These are phyloP conservation scores for Neurospora sp. DNA, from an alignment of 495 filamentous ascomycete genomes.

Conservation along the genomic window DNA sequence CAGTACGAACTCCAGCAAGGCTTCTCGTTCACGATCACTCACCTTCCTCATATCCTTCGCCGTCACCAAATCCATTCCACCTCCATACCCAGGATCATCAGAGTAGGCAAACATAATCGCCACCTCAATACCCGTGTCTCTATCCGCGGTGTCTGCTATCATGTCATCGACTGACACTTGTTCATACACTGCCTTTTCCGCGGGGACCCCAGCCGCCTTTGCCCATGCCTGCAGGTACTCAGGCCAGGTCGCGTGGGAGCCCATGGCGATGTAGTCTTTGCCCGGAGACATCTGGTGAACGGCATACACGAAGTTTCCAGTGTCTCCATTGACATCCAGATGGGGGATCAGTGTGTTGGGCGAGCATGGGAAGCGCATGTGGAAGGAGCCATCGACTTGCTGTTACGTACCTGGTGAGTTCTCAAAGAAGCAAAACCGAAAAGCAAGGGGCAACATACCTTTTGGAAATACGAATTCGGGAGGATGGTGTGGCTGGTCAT, in stretches of 20 bases:
- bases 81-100: conserved; percentile 32
- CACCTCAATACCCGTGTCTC: conserved; percentile 25
- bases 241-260: conserved; percentile 24
- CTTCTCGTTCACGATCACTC: neutral
- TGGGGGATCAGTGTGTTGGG: conserved; percentile 25
- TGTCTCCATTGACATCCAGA: conserved; percentile 29
- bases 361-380: conserved; percentile 30
- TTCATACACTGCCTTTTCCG: conserved; percentile 15
- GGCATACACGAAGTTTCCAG: conserved; percentile 33
- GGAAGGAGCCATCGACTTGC: conserved; percentile 22
- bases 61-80: conserved; percentile 25
- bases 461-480: conserved; percentile 28
- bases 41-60: conserved; percentile 33
- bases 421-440: neutral
- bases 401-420: neutral
- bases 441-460: conserved; percentile 9
- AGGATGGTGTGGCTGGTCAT: conserved; percentile 30
- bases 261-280: conserved; percentile 31
- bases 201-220: conserved; percentile 10
- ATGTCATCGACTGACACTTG: conserved; percentile 28
- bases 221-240: conserved; percentile 28
- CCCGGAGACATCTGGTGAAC: conserved; percentile 33
- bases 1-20: neutral
- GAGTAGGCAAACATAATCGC: conserved; percentile 31
- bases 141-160: conserved; percentile 20